Percentiles rank a stretch among this genome's conserved stretches.
These are phyloP conservation scores for Starmera caribaea DNA, from an alignment of 805 yeast species.

Conservation along the genomic window DNA sequence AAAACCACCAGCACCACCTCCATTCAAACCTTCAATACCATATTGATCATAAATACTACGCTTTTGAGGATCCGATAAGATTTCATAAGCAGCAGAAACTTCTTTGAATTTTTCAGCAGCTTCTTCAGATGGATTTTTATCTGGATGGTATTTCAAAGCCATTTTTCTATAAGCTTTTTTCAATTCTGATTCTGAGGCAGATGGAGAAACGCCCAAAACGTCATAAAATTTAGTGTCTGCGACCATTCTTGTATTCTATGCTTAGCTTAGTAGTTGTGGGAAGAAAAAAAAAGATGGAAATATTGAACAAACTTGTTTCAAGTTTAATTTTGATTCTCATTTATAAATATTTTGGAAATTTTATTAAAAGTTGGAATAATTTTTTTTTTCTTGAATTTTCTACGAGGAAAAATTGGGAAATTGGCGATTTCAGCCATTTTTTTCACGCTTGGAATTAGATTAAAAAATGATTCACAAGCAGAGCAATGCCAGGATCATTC, in stretches of 20 bases:
- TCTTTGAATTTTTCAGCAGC: constrained; percentile 95
- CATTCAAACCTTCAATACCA: constrained; percentile 88
- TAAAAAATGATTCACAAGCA: too few species aligned
- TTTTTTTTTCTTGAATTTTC: not conserved
- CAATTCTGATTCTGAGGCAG: constrained; percentile 61
- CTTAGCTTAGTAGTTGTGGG: too few species aligned
- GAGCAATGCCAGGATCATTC: too few species aligned
- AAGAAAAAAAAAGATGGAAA: too few species aligned
- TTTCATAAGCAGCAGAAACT: constrained; percentile 78
- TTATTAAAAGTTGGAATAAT: not conserved
- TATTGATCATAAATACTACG: constrained; percentile 81
- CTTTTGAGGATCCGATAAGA: constrained; percentile 80
- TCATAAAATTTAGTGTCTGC: constrained; percentile 76
- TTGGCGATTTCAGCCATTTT: too few species aligned
- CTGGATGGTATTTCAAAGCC: constrained; percentile 78
- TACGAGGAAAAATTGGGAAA: too few species aligned
- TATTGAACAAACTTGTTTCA: not conserved
- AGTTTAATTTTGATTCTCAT: not conserved
- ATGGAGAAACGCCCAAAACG: constrained; percentile 58
- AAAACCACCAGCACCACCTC: constrained; percentile 69
- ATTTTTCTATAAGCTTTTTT: constrained; percentile 78
- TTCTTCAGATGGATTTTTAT: constrained; percentile 75
- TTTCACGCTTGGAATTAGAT: too few species aligned
- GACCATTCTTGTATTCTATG: constrained; percentile 67
- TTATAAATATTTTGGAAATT: too few species aligned